Evolutionary conservation across 2,329 filamentous ascomycete genomes (phyloP).

Genomic region (Epichloe bromicola): DNA sequence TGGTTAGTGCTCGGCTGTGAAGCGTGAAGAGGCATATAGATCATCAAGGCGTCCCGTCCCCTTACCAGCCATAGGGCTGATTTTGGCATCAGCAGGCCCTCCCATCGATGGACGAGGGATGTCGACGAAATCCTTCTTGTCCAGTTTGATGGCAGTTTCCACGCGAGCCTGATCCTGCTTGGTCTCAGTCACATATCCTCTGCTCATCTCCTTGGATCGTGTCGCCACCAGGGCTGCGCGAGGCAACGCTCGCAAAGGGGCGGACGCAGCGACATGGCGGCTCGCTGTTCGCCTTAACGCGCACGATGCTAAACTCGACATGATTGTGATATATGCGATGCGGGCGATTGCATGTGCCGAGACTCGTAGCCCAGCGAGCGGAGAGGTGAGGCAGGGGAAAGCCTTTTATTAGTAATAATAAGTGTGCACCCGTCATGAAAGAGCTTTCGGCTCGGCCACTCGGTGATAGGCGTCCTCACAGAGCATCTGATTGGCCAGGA

Average conservation of each 20-base stretch:
- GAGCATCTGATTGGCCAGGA: constrained; percentile 18
- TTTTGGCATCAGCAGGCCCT: constrained; percentile 36
- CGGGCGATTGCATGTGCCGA: constrained; percentile 10
- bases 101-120: constrained; percentile 24
- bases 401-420: background rate
- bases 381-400: constrained; percentile 5
- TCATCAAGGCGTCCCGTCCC: background rate
- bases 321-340: constrained; percentile 20
- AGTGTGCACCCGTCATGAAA: constrained; percentile 16
- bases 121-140: constrained; percentile 69
- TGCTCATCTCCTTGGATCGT: constrained; percentile 20
- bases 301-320: constrained; percentile 54
- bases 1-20: background rate
- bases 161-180: constrained; percentile 71
- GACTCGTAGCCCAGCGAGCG: constrained; percentile 8
- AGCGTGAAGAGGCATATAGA: background rate
- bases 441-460: constrained; percentile 20
- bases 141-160: constrained; percentile 73
- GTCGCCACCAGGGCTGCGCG: constrained; percentile 18
- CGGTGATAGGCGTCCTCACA: constrained; percentile 21
- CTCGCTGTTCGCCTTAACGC: constrained; percentile 61
- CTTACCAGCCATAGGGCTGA: constrained; percentile 61
- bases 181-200: constrained; percentile 74
- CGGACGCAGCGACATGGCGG: constrained; percentile 30
- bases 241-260: constrained; percentile 17